Base-by-base conservation (phyloP, 1,284 basidiomycete species). In the Fomitopsis palustris region DNA sequence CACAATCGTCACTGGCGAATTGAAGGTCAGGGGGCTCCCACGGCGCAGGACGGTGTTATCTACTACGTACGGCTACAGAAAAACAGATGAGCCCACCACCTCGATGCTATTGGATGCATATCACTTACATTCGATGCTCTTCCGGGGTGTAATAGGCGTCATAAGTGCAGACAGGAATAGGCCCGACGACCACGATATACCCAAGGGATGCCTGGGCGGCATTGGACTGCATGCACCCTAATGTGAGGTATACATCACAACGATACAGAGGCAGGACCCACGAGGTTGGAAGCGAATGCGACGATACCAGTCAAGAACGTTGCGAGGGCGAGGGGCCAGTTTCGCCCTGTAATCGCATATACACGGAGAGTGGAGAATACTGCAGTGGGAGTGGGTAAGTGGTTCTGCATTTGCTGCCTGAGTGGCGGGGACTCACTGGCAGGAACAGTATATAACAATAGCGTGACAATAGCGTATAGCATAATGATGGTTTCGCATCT, bases 291-390 rank as follows among this genome's bases (percentile, higher is more conserved):
- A n/a, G 41, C 41, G 19, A 42, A n/a, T 8, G 41, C 41, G 41
- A 42, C 41, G n/a, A 42, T 21, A 19, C 41, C 41, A 5, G 41
- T 42, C 41, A 42, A 10, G 41, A 10, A 21, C 5, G 41, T 42
- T 19, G 41, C 41, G 41, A 42, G 17, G 41, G 41, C 41, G 41
- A 42, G 21, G 41, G 19, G 41, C 41, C 41, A 42, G 19, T 42
- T 42, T 8, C 41, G 41, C 17, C 23, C 53, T 23, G 35, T 37
- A 27, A 54, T 54, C 17, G 53, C 53, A 23, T 41, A 54, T 17
- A 38, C 38, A 4, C 53, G 35, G 14, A 54, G 53, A 14, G 53
- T 38, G 19, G 53, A 54, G 38, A 54, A 54, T 27, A 54, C 53
- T 41, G 29, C 33, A 31, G n/a, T 4, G 10, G n/a, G 10, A 16